Evolutionary conservation across 805 yeast genomes (phyloP).

Genomic region (Wickerhamiella brachini): DNA sequence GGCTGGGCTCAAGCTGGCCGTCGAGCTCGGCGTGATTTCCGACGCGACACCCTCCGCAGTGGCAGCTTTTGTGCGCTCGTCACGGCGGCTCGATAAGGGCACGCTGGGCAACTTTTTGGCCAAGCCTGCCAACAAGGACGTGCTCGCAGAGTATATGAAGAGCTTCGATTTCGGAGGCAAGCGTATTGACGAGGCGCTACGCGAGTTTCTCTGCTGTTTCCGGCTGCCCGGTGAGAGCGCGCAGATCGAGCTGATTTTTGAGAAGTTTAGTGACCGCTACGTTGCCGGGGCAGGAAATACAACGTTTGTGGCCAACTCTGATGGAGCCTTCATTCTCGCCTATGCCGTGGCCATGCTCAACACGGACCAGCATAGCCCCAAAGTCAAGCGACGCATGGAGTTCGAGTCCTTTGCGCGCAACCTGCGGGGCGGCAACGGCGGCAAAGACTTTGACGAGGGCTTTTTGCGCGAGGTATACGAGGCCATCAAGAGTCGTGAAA

Average conservation of each 20-base stretch:
- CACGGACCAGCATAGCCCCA: constrained; percentile 88
- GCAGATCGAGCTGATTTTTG: constrained; percentile 86
- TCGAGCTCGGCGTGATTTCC: constrained; percentile 51
- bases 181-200: constrained; percentile 85
- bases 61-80: constrained; percentile 63
- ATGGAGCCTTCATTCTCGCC: constrained; percentile 77
- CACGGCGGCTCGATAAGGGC: constrained; percentile 76
- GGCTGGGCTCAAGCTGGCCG: constrained; percentile 52
- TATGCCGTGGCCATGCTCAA: constrained; percentile 89
- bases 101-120: constrained; percentile 77
- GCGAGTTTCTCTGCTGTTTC: constrained; percentile 68
- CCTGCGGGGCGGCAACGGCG: constrained; percentile 61
- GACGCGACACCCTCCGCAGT: constrained; percentile 38
- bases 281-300: constrained; percentile 43
- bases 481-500: constrained; percentile 73
- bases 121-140: constrained; percentile 48
- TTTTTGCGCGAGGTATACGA: constrained; percentile 67
- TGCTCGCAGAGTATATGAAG: constrained; percentile 51
- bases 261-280: constrained; percentile 70
- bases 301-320: constrained; percentile 42
- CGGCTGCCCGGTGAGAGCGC: constrained; percentile 96
- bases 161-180: constrained; percentile 61
- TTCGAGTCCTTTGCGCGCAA: constrained; percentile 69
- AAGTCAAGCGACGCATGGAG: constrained; percentile 83
- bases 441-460: constrained; percentile 71